These are phyloP conservation scores for Xylaria sp. DNA, from an alignment of 2,329 filamentous ascomycete species.

Conservation along the genomic window DNA sequence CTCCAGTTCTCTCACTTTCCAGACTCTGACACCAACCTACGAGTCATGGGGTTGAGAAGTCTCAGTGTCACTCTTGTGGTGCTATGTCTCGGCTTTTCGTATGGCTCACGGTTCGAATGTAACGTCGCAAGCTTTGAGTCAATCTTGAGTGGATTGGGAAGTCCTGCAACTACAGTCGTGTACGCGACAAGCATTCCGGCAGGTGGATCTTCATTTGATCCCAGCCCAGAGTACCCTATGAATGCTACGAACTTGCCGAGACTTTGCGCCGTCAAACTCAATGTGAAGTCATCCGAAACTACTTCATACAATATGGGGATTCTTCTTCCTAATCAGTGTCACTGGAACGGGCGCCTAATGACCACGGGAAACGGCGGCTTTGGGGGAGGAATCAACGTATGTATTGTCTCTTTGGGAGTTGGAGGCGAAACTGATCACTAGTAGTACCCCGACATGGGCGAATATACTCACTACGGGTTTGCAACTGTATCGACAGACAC, in stretches of 20 bases:
- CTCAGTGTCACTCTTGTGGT: not conserved
- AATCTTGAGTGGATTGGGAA: not conserved
- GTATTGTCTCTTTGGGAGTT: not conserved
- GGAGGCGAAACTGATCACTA: not conserved
- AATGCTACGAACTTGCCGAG: conserved; percentile 39
- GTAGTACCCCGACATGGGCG: conserved; percentile 33
- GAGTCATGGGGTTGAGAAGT: not conserved
- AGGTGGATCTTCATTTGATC: conserved; percentile 9
- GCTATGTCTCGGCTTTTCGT: not conserved
- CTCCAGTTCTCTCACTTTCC: not conserved
- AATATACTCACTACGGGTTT: conserved; percentile 38
- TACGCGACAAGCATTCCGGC: not conserved
- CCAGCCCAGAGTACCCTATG: conserved; percentile 11
- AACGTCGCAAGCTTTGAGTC: not conserved
- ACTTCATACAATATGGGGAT: conserved; percentile 43
- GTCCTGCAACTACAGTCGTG: not conserved
- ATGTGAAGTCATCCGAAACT: conserved; percentile 36
- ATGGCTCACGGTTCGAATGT: not conserved
- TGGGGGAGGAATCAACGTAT: conserved; percentile 43
- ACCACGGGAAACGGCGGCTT: conserved; percentile 43
- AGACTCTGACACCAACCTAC: not conserved
- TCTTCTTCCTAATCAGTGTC: conserved; percentile 36
- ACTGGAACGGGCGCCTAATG: conserved; percentile 43
- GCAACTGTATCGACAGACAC: conserved; percentile 43
- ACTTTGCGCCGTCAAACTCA: conserved; percentile 43